Evolutionary conservation across 2,329 filamentous ascomycete species (phyloP).

Genomic region (Orbilia brochopaga): DNA sequence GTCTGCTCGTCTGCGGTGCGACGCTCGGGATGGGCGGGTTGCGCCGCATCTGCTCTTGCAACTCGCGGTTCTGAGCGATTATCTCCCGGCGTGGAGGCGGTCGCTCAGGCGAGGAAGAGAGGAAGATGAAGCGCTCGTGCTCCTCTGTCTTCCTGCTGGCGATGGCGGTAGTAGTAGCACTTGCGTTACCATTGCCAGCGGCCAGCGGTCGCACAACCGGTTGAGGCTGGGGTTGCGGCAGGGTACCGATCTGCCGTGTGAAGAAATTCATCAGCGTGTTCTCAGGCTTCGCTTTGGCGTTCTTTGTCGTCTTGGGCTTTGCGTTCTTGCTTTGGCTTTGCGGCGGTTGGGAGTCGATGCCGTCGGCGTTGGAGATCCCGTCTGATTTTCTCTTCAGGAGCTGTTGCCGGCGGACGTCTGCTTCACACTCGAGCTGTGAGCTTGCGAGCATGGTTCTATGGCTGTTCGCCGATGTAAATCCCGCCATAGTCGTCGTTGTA

Average conservation of each 20-base stretch:
- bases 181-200: background rate
- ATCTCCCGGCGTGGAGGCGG: constrained; percentile 18
- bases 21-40: constrained; percentile 35
- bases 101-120: constrained; percentile 47
- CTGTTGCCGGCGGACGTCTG: constrained; percentile 27
- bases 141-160: background rate
- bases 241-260: constrained; percentile 16
- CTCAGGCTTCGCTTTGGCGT: constrained; percentile 25
- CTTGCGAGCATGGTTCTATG: constrained; percentile 55
- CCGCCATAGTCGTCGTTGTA: constrained; percentile 48
- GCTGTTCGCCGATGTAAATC: constrained; percentile 53
- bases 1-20: constrained; percentile 10
- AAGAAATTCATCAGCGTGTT: constrained; percentile 54
- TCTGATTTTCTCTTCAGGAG: constrained; percentile 47
- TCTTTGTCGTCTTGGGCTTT: constrained; percentile 29
- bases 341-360: background rate
- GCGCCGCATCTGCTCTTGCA: constrained; percentile 13
- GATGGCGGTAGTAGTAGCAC: background rate
- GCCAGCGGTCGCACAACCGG: background rate
- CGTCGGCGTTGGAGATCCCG: constrained; percentile 18
- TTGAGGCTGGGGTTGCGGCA: constrained; percentile 18
- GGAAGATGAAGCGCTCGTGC: constrained; percentile 27
- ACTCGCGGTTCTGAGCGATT: constrained; percentile 17
- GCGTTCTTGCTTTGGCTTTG: constrained; percentile 12
- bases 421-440: constrained; percentile 53